Base-by-base conservation (phyloP, 2,329 filamentous ascomycete species). In the Proliferodiscus dingleyae region DNA sequence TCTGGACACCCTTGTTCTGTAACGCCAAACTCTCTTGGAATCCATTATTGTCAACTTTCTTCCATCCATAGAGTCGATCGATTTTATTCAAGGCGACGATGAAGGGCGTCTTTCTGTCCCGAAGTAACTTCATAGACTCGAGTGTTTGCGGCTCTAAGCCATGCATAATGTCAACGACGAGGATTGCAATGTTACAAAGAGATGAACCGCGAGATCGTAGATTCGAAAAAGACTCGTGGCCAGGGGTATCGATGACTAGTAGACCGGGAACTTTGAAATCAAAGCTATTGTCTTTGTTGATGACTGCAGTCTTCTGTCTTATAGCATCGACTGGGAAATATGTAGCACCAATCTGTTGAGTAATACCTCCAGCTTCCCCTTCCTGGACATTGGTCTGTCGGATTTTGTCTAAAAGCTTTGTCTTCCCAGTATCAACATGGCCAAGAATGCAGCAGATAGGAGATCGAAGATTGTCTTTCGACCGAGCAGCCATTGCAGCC, bases 171-270 rank as follows among this genome's bases (percentile, higher is more conserved):
- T 98, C 93, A 58, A 98, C 91, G 33, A 98, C 94, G 56, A 98
- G 74, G 65, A 98, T 98, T 60, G 93, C 93, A 71, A 98, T 98
- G 74, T 98, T 98, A 71, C 94, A 98, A 48, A 98, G 87, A 11
- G 90, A 97, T 32, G 93, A 97, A 71, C 93, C 93, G 71, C 94
- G 83, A 57, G 91, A 96, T 63, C 94, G 87, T 55, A 98, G 72
- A 71, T 98, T 98, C 53, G 91, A 95, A 81, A 98, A 98, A 62
- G 93, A 98, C 81, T 98, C 93, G 89, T 98, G 93, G 73, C 93
- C 93, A 62, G 93, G 94, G 1, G 93, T 98, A 71, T 98, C 93
- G 63, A 98, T 98, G 62, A 98, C 83, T 56, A 98, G 73, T 45
- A 98, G 80, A 78, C 93, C 93, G 36, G 93, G 94, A 18, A 98